Evolutionary conservation across 139 green algal species (phyloP).

Genomic region (Volvox reticuliferus): DNA sequence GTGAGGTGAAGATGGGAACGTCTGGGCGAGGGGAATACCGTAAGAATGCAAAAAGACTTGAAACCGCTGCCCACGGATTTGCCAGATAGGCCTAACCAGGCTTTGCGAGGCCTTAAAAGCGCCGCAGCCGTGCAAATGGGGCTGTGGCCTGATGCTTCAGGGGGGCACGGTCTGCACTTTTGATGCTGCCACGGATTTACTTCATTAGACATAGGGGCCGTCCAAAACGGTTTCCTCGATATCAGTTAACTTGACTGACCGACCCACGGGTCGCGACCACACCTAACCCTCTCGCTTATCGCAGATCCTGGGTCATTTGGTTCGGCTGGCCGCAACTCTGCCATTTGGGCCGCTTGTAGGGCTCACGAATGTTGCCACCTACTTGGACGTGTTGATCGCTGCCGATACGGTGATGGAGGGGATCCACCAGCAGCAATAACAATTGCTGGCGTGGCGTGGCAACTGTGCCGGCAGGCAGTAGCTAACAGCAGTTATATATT

Average conservation of each 20-base stretch:
- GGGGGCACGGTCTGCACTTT: too few relatives aligned
- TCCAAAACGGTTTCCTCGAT: too few relatives aligned
- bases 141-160: too few relatives aligned
- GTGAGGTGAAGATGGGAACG: neutral
- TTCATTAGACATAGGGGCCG: too few relatives aligned
- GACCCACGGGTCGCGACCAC: neutral
- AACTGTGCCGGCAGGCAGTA: neutral
- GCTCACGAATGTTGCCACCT: neutral
- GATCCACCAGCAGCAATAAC: neutral
- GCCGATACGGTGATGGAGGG: constrained; percentile 4
- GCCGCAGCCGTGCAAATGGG: too few relatives aligned
- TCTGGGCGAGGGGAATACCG: too few relatives aligned
- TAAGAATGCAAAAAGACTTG: too few relatives aligned
- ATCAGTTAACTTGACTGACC: neutral
- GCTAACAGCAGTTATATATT: neutral
- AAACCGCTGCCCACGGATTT: too few relatives aligned
- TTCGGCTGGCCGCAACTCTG: neutral
- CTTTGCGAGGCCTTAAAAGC: too few relatives aligned
- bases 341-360: constrained; percentile 11
- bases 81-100: too few relatives aligned
- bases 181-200: too few relatives aligned
- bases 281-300: neutral
- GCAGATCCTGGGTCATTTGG: constrained; percentile 4
- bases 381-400: constrained; percentile 29
- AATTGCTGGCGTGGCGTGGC: neutral